A percentile compares a stretch with the other conserved stretches of the same genome.
These are phyloP conservation scores for Wickerhamomyces tratensis DNA, from an alignment of 805 yeast genomes.

Conservation along the genomic window DNA sequence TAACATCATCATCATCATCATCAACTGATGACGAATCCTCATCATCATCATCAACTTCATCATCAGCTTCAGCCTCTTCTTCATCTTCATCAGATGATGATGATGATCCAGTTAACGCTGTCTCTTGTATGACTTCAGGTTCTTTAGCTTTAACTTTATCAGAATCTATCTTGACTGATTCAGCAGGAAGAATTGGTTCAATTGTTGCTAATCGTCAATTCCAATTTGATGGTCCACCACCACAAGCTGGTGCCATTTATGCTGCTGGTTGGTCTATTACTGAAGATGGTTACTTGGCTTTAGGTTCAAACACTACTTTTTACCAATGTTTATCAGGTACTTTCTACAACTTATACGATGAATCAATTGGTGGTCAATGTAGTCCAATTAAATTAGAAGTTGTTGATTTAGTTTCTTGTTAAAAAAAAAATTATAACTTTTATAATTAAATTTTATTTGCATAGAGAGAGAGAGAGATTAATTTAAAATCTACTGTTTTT, in stretches of 20 bases:
- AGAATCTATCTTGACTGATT: constrained; percentile 39
- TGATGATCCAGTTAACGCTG: constrained; percentile 12
- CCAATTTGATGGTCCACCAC: constrained; percentile 75
- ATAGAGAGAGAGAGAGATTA: no score
- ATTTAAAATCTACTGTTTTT: no score
- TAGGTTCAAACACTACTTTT: constrained; percentile 47
- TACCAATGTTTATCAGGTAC: constrained; percentile 63
- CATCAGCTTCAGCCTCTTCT: constrained; percentile 14
- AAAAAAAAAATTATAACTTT: constrained; percentile 3
- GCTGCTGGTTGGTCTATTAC: constrained; percentile 51
- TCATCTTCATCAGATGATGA: constrained; percentile 10
- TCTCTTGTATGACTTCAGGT: constrained; percentile 32
- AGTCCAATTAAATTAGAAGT: constrained; percentile 43
- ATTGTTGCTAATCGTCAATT: constrained; percentile 71
- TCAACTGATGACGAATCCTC: constrained; percentile 6
- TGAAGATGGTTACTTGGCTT: constrained; percentile 45
- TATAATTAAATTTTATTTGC: no score
- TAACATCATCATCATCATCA: constrained; percentile 1
- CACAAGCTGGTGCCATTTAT: constrained; percentile 61
- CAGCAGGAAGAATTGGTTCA: constrained; percentile 55
- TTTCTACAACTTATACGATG: constrained; percentile 65
- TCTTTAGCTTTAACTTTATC: constrained; percentile 45
- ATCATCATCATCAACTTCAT: constrained; percentile 6
- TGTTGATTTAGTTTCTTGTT: constrained; percentile 44
- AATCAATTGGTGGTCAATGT: constrained; percentile 48